Conservation (phyloP, 495 filamentous ascomycete genomes). For the Daldinia grandis region DNA sequence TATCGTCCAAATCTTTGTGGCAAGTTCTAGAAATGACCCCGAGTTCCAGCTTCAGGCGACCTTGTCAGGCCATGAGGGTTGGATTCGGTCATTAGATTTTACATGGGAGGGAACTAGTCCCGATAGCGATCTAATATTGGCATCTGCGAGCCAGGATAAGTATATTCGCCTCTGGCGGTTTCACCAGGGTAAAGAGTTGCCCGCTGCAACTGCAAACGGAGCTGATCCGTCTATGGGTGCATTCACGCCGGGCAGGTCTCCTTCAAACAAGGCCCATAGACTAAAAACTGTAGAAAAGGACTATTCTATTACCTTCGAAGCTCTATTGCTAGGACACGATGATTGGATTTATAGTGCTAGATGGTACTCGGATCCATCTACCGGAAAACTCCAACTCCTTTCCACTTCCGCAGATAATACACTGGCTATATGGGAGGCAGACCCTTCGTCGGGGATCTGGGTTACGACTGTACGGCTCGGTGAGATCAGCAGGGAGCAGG, state of each 20-base stretch:
- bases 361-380: slow-evolving; percentile 62
- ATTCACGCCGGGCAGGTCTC: slow-evolving; percentile 66
- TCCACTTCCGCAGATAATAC: slow-evolving; percentile 96
- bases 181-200: slow-evolving; percentile 71
- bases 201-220: slow-evolving; percentile 53
- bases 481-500: slow-evolving; percentile 92
- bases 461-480: slow-evolving; percentile 83
- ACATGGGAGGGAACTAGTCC: slow-evolving; percentile 63
- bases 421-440: slow-evolving; percentile 88
- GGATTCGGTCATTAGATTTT: slow-evolving; percentile 88
- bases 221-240: slow-evolving; percentile 55
- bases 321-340: slow-evolving; percentile 92
- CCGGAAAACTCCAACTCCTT: slow-evolving; percentile 73
- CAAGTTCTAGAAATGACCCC: slow-evolving; percentile 41
- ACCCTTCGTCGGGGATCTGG: slow-evolving; percentile 87
- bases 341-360: slow-evolving; percentile 94
- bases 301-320: slow-evolving; percentile 91
- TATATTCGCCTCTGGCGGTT: slow-evolving; percentile 95
- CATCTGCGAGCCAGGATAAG: slow-evolving; percentile 96
- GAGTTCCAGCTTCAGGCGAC: slow-evolving; percentile 79
- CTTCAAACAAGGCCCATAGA: slow-evolving; percentile 89
- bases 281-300: slow-evolving; percentile 59
- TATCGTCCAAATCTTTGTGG: slow-evolving; percentile 77
- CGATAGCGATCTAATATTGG: slow-evolving; percentile 76
- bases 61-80: slow-evolving; percentile 91